phyloP scores from a whole-genome alignment of 2,329 filamentous ascomycete species.

The Pseudogymnoascus verrucosus region DNA sequence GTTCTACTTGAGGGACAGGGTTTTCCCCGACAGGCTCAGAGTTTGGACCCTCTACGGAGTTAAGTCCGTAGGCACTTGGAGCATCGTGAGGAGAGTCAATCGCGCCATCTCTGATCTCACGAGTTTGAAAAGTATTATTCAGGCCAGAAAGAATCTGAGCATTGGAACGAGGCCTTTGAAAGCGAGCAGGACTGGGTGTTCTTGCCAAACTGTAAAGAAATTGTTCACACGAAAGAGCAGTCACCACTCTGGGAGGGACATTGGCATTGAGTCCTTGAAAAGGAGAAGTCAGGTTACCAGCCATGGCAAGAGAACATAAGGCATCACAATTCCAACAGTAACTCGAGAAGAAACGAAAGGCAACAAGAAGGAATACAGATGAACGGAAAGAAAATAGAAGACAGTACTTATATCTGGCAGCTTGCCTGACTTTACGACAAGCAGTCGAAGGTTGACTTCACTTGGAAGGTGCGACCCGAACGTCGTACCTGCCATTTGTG shows the following conservation, averaged over 20 bases:
- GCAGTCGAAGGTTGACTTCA: neutral
- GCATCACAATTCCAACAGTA: neutral
- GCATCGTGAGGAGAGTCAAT: neutral
- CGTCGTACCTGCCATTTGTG: neutral
- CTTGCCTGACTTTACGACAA: neutral
- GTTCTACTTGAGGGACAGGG: too few relatives aligned
- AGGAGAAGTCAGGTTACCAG: neutral
- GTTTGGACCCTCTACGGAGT: neutral
- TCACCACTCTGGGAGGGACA: neutral
- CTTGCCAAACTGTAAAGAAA: conserved; percentile 2
- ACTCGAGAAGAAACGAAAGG: neutral
- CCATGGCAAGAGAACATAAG: neutral
- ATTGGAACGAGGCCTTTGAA: neutral
- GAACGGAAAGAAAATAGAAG: neutral
- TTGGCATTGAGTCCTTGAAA: neutral
- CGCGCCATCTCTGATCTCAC: neutral
- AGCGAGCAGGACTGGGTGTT: neutral
- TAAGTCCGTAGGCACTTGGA: neutral
- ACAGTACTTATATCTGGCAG: neutral
- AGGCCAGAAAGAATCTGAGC: neutral
- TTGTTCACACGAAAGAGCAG: neutral
- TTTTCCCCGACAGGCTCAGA: neutral
- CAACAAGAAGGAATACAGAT: neutral
- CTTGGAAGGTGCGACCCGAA: neutral
- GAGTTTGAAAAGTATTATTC: neutral